Evolutionary conservation across 148 eudicot species (phyloP), one percentile per base, ranked within the genome.

Genomic region (Nyssa sinensis): DNA sequence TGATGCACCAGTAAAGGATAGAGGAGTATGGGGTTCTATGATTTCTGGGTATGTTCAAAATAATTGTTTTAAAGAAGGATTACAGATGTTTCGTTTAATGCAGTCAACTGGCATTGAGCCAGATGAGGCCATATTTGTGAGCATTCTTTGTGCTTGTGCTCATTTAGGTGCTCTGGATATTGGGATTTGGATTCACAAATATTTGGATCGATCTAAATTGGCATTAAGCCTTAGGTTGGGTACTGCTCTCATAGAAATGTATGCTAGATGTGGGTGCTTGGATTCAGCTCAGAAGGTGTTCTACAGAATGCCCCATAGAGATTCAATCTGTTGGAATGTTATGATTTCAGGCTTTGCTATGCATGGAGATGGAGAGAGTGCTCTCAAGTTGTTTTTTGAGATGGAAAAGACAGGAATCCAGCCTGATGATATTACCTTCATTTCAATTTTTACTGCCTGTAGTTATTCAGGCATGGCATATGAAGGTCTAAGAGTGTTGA

Each of bases 11-110:
- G 23, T 79, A n/a, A 83, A 76, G 70, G 83, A 83, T 73, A 76
- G 82, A 44, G 83, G 78, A 24, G 41, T 79, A 21, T 83, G 86
- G 83, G 80, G 86, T 31, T 64, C 80, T 55, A 76, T 83, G 80
- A 68, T 83, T n/a, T 79, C 83, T 21, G 80, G 86, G 16, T 83
- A 83, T 79, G 83, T 76, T 37, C 83, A 83, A 28, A 79, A 76
- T 23, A 64, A 76, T 69, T 76, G 78, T 37, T 83, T 83, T 10
- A 79, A 76, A 64, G 80, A 83, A 59, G 85, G 82, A 13, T 72
- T 82, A 28, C 59, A 72, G 8, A 68, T 75, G 82, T 82, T 82
- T 69, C 51, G 75, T 14, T 25, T 75, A 7, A 79, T 82, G 85
- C 85, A 82, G 30, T 23, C 28, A 31, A 49, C 67, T 1, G 72